Conservation (phyloP, 306 rosid species). For the Lathyrus sativus region DNA sequence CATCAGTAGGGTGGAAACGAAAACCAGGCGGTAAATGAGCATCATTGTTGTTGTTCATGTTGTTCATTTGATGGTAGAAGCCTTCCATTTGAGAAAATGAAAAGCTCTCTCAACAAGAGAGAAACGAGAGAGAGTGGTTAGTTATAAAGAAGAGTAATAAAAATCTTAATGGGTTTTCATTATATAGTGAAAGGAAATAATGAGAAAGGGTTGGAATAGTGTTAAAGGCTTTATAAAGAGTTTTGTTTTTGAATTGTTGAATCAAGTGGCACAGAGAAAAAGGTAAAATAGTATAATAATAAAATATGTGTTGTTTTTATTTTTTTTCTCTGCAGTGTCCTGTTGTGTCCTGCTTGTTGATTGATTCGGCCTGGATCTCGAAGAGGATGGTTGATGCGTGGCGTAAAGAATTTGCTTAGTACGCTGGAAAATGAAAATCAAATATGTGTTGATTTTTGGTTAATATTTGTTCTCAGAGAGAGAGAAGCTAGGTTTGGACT, state of each 20-base stretch:
- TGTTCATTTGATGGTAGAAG: constrained; percentile 19
- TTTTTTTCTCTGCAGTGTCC: too few relatives aligned
- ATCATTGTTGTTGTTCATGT: constrained; percentile 21
- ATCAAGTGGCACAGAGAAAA: constrained; percentile 54
- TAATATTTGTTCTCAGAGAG: too few relatives aligned
- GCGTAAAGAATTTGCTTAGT: too few relatives aligned
- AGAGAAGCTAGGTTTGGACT: constrained; percentile 39
- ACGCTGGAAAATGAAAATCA: too few relatives aligned
- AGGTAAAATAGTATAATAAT: constrained; percentile 34
- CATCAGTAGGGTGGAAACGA: constrained; percentile 94
- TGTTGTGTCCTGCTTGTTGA: too few relatives aligned
- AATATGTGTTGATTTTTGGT: too few relatives aligned
- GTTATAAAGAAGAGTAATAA: background rate
- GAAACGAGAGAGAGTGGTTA: background rate
- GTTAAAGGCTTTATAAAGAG: too few relatives aligned
- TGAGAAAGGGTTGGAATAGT: constrained; percentile 7
- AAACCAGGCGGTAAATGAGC: constrained; percentile 84
- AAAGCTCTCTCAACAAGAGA: background rate
- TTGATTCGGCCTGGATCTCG: too few relatives aligned
- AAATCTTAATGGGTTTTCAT: background rate
- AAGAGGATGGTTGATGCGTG: too few relatives aligned
- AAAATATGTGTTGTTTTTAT: too few relatives aligned
- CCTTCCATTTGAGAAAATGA: constrained; percentile 35
- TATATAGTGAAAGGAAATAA: constrained; percentile 35
- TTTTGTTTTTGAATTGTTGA: constrained; percentile 23